Percentiles rank a stretch among this genome's conserved stretches.
phyloP scores from a whole-genome alignment of 192 early-diverging fungal species.

The Cetraspora pellucida region DNA sequence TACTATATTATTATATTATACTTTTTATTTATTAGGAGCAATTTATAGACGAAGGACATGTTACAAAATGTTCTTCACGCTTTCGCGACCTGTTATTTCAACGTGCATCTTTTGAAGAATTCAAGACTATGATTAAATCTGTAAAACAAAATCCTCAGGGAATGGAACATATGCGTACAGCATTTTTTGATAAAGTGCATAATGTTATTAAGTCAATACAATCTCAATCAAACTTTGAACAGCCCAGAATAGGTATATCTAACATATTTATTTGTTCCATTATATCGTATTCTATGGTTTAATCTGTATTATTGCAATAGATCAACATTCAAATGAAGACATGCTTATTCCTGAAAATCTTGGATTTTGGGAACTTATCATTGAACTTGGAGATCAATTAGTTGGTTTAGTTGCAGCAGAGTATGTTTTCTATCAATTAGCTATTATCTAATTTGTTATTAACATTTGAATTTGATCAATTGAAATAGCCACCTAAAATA shows the following conservation, averaged over 20 bases:
- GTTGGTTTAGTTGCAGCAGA: constrained; percentile 69
- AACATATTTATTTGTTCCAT: not conserved
- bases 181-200: constrained; percentile 52
- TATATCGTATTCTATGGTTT: not conserved
- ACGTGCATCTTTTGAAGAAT: constrained; percentile 72
- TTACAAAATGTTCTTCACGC: constrained; percentile 62
- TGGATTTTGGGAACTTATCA: constrained; percentile 74
- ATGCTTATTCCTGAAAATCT: constrained; percentile 68
- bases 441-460: not conserved
- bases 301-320: not conserved
- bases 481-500: constrained; percentile 55
- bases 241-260: constrained; percentile 40
- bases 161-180: constrained; percentile 50
- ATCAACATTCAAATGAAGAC: not conserved
- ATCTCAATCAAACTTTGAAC: constrained; percentile 57
- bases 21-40: constrained; percentile 53
- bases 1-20: constrained; percentile 46
- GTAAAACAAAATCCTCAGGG: constrained; percentile 45
- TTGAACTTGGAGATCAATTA: constrained; percentile 75
- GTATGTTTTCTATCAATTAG: not conserved
- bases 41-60: constrained; percentile 61
- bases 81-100: constrained; percentile 76
- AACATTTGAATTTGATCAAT: not conserved
- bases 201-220: constrained; percentile 60
- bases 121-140: constrained; percentile 52